Evolutionary conservation across 129 eudicot species (phyloP).

Genomic region (Rutidosis leptorrhynchoides): DNA sequence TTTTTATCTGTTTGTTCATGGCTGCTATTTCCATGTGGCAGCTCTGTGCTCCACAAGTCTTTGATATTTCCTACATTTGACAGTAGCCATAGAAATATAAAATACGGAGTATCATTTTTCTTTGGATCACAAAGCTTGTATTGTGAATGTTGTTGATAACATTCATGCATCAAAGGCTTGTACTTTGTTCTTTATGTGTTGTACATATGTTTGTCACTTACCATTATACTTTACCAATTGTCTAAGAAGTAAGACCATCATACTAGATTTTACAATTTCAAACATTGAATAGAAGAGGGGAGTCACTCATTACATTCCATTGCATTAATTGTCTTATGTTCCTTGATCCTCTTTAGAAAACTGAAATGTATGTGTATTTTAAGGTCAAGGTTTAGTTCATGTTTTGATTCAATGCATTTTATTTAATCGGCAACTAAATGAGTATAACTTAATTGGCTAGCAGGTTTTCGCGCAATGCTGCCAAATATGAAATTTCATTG

Average conservation of each 20-base stretch:
- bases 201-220: neutral
- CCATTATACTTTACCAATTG: neutral
- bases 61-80: slow-evolving; percentile 10
- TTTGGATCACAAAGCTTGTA: slow-evolving; percentile 14
- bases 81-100: slow-evolving; percentile 12
- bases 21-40: slow-evolving; percentile 15
- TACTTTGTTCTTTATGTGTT: slow-evolving; percentile 3
- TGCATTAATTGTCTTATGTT: neutral
- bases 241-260: neutral
- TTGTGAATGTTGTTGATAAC: slow-evolving; percentile 5
- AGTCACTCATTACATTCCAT: neutral
- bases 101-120: slow-evolving; percentile 17
- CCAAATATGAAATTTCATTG: neutral
- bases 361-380: neutral
- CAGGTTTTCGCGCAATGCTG: neutral
- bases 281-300: neutral
- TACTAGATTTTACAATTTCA: neutral
- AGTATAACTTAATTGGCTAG: neutral
- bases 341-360: neutral
- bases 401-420: neutral
- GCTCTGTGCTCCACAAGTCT: slow-evolving; percentile 22
- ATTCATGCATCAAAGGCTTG: slow-evolving; percentile 3
- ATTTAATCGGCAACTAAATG: neutral
- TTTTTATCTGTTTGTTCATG: slow-evolving; percentile 1
- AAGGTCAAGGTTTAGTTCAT: neutral